Conservation (phyloP, 2,329 filamentous ascomycete species). For the Monosporascus sp. region DNA sequence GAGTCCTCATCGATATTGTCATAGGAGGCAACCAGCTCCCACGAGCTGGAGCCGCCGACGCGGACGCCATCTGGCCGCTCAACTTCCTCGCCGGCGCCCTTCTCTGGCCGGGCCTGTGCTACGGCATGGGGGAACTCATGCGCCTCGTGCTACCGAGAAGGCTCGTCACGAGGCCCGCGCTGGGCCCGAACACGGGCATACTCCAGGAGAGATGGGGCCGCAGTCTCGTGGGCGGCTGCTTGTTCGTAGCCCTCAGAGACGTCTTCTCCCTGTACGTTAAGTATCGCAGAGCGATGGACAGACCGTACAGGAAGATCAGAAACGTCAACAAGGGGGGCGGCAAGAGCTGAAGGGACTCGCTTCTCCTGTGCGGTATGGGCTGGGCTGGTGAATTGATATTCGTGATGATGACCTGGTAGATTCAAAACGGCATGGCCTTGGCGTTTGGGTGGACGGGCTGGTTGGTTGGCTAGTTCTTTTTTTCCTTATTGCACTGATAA, state of each 20-base stretch:
- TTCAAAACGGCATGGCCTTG: not conserved
- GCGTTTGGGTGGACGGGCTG: not conserved
- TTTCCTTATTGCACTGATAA: too few relatives aligned
- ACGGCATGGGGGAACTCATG: conserved; percentile 71
- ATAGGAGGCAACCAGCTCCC: conserved; percentile 1
- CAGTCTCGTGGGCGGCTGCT: conserved; percentile 80
- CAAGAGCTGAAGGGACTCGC: not conserved
- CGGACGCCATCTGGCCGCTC: conserved; percentile 17
- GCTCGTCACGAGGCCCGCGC: conserved; percentile 51
- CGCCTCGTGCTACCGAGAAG: conserved; percentile 61
- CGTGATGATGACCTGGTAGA: not conserved
- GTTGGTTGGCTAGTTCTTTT: too few relatives aligned
- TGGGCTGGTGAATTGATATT: too few relatives aligned
- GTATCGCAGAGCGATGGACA: conserved; percentile 55
- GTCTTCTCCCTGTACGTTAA: conserved; percentile 58
- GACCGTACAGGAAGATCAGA: conserved; percentile 49
- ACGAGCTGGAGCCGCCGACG: conserved; percentile 11
- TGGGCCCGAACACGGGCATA: conserved; percentile 48
- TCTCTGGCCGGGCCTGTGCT: conserved; percentile 77
- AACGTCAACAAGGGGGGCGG: conserved; percentile 37
- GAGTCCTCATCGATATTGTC: not conserved
- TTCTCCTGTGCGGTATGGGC: not conserved
- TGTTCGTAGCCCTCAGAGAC: conserved; percentile 82
- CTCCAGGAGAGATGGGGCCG: conserved; percentile 84
- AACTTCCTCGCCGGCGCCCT: conserved; percentile 53